Conservation (phyloP, 2,329 filamentous ascomycete species). For the Trichocomaceae sp. region DNA sequence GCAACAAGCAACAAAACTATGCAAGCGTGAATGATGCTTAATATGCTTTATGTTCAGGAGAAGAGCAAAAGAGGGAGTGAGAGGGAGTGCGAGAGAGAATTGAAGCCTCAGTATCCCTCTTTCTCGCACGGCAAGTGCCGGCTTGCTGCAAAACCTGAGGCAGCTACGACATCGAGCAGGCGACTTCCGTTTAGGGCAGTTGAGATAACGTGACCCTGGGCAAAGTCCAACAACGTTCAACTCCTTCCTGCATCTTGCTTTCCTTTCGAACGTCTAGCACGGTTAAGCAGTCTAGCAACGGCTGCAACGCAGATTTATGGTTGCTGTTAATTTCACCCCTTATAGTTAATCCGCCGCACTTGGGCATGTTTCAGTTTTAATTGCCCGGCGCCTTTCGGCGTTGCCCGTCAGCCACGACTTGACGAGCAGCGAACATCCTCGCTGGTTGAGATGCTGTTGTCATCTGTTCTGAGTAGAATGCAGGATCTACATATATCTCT, state of each 20-base stretch:
- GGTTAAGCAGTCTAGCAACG: background rate
- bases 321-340: background rate
- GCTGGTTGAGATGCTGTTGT: background rate
- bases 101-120: background rate
- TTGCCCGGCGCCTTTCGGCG: background rate
- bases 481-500: background rate
- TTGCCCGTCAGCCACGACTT: background rate
- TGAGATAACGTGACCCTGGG: background rate
- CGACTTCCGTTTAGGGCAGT: background rate
- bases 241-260: background rate
- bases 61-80: background rate
- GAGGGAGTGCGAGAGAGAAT: background rate
- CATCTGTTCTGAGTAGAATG: background rate
- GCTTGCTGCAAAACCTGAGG: background rate
- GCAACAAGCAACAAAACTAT: background rate
- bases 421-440: background rate
- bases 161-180: background rate
- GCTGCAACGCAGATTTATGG: background rate
- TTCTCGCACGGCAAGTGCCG: background rate
- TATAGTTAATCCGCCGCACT: background rate
- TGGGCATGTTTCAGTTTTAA: conserved; percentile 1
- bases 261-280: background rate
- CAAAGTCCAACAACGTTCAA: background rate
- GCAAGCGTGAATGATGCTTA: background rate
- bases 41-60: background rate